A percentile compares a stretch with the other conserved stretches of the same genome.
Evolutionary conservation across 2,329 filamentous ascomycete species (phyloP).

Genomic region (Byssothecium circinans): DNA sequence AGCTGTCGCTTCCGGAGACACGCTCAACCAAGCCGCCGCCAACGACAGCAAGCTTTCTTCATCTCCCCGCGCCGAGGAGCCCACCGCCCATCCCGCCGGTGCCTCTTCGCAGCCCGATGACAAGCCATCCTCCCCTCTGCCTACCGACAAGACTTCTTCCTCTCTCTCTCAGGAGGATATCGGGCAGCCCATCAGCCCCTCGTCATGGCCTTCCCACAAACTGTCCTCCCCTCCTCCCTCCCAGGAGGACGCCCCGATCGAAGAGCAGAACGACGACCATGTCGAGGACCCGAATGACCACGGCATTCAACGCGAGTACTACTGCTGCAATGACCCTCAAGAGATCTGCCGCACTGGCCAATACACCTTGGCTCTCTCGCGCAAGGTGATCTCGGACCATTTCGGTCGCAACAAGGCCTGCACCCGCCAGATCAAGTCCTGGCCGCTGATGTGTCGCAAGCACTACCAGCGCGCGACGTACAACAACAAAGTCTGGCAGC

Average conservation of each 20-base stretch:
- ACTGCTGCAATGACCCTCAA: slow-evolving; percentile 36
- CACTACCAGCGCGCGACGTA: slow-evolving; percentile 47
- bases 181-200: no score
- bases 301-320: slow-evolving; percentile 28
- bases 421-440: slow-evolving; percentile 31
- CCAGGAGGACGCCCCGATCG: not conserved
- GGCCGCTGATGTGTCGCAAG: slow-evolving; percentile 44
- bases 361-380: slow-evolving; percentile 34
- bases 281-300: not conserved
- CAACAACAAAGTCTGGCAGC: slow-evolving; percentile 38
- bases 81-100: not conserved
- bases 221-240: no score
- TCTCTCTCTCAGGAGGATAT: no score
- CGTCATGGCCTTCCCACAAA: no score
- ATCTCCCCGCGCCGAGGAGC: not conserved
- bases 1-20: not conserved
- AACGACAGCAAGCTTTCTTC: not conserved
- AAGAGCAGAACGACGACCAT: not conserved
- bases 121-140: not conserved
- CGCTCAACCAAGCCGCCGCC: no score
- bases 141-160: not conserved
- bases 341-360: slow-evolving; percentile 38
- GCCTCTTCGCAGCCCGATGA: no score
- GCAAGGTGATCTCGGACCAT: slow-evolving; percentile 45
- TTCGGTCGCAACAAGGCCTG: slow-evolving; percentile 46